phyloP scores from a whole-genome alignment of 176 grass and related monocot genomes.

The Musa schizocarpa region DNA sequence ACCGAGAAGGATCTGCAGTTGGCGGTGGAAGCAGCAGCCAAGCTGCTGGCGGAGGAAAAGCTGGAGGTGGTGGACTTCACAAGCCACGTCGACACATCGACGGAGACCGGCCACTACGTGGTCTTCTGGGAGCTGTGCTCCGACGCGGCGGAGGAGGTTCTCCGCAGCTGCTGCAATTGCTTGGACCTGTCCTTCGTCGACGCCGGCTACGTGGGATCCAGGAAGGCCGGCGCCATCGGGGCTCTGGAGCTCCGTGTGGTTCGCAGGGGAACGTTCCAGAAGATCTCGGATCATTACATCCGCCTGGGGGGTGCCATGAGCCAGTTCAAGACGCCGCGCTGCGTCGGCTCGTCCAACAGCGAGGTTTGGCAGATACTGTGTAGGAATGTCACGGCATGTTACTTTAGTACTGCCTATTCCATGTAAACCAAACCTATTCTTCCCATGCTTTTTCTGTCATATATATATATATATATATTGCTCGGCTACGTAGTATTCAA shows the following conservation, averaged over 20 bases:
- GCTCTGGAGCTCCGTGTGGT: conserved; percentile 78
- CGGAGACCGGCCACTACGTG: conserved; percentile 57
- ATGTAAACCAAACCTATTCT: too few species aligned
- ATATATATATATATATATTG: too few species aligned
- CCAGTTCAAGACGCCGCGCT: conserved; percentile 95
- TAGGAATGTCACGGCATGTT: conserved; percentile 37
- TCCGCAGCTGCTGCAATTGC: conserved; percentile 58
- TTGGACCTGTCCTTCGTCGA: conserved; percentile 76
- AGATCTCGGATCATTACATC: conserved; percentile 69
- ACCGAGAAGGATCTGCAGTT: conserved; percentile 90
- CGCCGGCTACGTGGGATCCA: conserved; percentile 60
- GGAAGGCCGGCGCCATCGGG: conserved; percentile 67
- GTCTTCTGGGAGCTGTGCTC: conserved; percentile 91
- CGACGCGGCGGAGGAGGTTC: conserved; percentile 34
- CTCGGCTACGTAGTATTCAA: too few species aligned
- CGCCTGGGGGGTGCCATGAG: conserved; percentile 51
- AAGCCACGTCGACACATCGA: conserved; percentile 56
- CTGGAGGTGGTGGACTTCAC: conserved; percentile 85
- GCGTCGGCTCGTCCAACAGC: conserved; percentile 36
- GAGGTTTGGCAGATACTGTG: conserved; percentile 67
- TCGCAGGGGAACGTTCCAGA: conserved; percentile 62
- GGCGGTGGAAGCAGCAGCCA: conserved; percentile 61
- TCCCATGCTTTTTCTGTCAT: too few species aligned
- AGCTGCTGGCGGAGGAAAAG: conserved; percentile 79
- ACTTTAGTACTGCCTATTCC: conserved; percentile 71